phyloP scores from a whole-genome alignment of 352 stramenopile genomes.

The Phytophthora constricta region DNA sequence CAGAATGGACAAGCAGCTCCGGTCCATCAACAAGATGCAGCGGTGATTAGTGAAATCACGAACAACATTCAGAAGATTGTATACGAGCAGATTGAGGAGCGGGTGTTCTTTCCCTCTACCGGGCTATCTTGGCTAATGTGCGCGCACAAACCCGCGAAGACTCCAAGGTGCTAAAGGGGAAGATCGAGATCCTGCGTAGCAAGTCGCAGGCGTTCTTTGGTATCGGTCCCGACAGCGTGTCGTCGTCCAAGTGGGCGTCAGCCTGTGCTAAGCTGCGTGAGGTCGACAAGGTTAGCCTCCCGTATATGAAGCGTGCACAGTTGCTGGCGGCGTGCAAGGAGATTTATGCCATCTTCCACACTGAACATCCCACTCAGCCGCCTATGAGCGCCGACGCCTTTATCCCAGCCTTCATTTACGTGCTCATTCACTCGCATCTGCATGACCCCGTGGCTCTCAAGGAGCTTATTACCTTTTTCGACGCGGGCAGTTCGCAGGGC shows the following conservation, averaged over 20 bases:
- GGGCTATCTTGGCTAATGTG: constrained; percentile 69
- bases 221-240: constrained; percentile 73
- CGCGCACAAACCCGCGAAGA: constrained; percentile 64
- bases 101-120: constrained; percentile 82
- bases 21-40: constrained; percentile 17
- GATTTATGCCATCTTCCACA: constrained; percentile 82
- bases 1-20: constrained; percentile 15
- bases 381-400: constrained; percentile 89
- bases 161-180: constrained; percentile 74
- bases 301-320: constrained; percentile 84
- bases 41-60: constrained; percentile 57
- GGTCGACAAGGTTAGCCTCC: constrained; percentile 79
- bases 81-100: constrained; percentile 86
- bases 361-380: constrained; percentile 69
- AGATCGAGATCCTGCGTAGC: constrained; percentile 80
- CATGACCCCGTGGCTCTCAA: constrained; percentile 76
- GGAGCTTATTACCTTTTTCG: constrained; percentile 84
- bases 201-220: constrained; percentile 88
- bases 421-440: constrained; percentile 79
- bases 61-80: constrained; percentile 75
- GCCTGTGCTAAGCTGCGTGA: constrained; percentile 72
- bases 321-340: constrained; percentile 81
- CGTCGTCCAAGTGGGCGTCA: constrained; percentile 61
- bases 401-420: constrained; percentile 89
- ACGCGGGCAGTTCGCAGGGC: constrained; percentile 66